Percentiles rank a stretch among this genome's conserved stretches.
These are phyloP conservation scores for Abelmoschus esculentus DNA, from an alignment of 345 rosid genomes.

Conservation along the genomic window DNA sequence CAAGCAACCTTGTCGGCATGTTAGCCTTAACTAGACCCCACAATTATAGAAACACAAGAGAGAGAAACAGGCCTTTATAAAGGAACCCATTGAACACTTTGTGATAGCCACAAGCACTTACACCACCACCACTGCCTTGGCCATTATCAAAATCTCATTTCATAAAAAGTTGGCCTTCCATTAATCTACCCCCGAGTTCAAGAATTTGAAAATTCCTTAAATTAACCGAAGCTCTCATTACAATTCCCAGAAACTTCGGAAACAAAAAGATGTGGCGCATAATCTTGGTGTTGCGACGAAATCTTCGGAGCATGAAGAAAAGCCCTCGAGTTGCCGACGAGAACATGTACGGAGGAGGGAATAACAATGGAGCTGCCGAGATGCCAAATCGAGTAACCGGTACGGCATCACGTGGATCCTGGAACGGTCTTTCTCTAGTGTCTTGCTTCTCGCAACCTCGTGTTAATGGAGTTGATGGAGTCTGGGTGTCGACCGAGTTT, in stretches of 20 bases:
- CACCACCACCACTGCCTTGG: slow-evolving; percentile 27
- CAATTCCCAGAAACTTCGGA: background rate
- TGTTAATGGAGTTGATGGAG: slow-evolving; percentile 51
- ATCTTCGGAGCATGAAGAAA: slow-evolving; percentile 46
- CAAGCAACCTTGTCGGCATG: slow-evolving; percentile 36
- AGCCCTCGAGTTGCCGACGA: slow-evolving; percentile 75
- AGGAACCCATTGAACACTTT: slow-evolving; percentile 19
- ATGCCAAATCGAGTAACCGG: slow-evolving; percentile 15
- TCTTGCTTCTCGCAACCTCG: slow-evolving; percentile 73
- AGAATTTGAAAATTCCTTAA: slow-evolving; percentile 7
- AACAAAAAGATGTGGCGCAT: slow-evolving; percentile 30
- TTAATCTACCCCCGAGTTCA: background rate
- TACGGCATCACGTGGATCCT: background rate
- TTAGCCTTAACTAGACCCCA: slow-evolving; percentile 36
- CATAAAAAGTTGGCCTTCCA: slow-evolving; percentile 1
- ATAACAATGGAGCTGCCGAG: slow-evolving; percentile 16
- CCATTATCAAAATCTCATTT: slow-evolving; percentile 21
- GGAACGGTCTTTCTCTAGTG: slow-evolving; percentile 39
- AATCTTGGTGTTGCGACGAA: slow-evolving; percentile 32
- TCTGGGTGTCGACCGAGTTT: slow-evolving; percentile 67
- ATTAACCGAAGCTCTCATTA: background rate
- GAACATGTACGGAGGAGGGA: slow-evolving; percentile 27
- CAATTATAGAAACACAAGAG: slow-evolving; percentile 5
- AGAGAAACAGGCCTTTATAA: slow-evolving; percentile 13
- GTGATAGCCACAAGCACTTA: slow-evolving; percentile 37